These are phyloP conservation scores for Boletus sensibilis DNA, from an alignment of 768 basidiomycete genomes.

Conservation along the genomic window DNA sequence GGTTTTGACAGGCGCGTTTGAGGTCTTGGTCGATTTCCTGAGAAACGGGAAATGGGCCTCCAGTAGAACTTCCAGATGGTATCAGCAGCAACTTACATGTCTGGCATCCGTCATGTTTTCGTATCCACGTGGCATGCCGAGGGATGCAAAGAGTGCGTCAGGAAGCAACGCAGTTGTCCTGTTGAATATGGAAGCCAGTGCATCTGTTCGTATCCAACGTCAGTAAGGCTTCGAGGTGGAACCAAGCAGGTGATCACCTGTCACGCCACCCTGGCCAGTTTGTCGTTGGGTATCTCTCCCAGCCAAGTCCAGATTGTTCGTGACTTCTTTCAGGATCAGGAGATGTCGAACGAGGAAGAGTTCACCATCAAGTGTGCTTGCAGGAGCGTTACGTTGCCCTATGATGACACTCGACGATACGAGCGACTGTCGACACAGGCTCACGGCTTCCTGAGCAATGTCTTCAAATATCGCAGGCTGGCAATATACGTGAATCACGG, in stretches of 20 bases:
- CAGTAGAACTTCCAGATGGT: not conserved
- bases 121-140: conserved; percentile 60
- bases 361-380: conserved; percentile 61
- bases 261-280: conserved; percentile 51
- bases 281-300: conserved; percentile 45
- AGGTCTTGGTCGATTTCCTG: conserved; percentile 88
- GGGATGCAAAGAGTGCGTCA: conserved; percentile 65
- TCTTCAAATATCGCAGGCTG: conserved; percentile 97
- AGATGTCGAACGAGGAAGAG: conserved; percentile 91
- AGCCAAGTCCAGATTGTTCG: conserved; percentile 67
- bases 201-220: conserved; percentile 22
- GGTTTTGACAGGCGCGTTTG: conserved; percentile 79
- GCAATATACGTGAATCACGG: not conserved
- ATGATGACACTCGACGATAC: conserved; percentile 69
- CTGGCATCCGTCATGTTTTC: conserved; percentile 71
- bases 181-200: conserved; percentile 33
- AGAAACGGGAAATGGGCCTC: not conserved
- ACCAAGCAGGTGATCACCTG: conserved; percentile 41
- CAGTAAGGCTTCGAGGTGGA: not conserved
- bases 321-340: conserved; percentile 88
- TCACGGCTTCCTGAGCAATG: conserved; percentile 90
- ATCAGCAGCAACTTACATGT: conserved; percentile 46
- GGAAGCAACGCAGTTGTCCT: conserved; percentile 49
- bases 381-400: conserved; percentile 44
- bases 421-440: conserved; percentile 79